These are phyloP conservation scores for Saccharomycopsis babjevae DNA, from an alignment of 805 yeast genomes.

Conservation along the genomic window DNA sequence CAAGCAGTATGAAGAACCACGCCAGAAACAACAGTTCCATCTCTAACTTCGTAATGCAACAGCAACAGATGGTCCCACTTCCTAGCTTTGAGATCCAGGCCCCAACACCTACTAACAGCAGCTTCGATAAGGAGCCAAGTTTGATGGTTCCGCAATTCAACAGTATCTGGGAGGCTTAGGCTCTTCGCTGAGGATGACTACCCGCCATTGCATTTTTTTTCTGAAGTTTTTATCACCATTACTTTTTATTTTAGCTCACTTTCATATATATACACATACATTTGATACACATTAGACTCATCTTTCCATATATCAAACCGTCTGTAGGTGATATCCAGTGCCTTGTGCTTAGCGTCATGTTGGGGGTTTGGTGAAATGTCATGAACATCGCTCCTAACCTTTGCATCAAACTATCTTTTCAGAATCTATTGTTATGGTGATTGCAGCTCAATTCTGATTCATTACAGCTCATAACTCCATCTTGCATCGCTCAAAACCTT, in stretches of 20 bases:
- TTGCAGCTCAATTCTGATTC: too few species aligned
- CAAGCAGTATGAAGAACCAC: slow-evolving; percentile 1
- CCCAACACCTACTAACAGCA: neutral
- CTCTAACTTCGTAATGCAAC: slow-evolving; percentile 1
- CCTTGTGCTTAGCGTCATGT: too few species aligned
- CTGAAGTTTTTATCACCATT: neutral
- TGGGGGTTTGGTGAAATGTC: too few species aligned
- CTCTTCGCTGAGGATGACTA: neutral
- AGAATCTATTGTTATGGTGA: too few species aligned
- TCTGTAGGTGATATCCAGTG: too few species aligned
- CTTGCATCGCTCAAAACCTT: neutral
- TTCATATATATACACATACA: neutral
- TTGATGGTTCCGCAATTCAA: neutral
- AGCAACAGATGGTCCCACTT: neutral
- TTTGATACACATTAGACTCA: neutral
- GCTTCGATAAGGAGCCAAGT: neutral
- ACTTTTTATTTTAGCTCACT: neutral
- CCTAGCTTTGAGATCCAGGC: slow-evolving; percentile 1
- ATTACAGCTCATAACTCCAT: neutral
- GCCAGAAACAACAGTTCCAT: neutral
- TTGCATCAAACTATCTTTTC: too few species aligned
- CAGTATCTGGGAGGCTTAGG: neutral
- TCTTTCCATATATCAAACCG: too few species aligned
- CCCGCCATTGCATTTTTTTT: neutral
- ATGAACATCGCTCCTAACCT: neutral